Conservation (phyloP, 148 eudicot species). For the Rhododendron mucronatum region DNA sequence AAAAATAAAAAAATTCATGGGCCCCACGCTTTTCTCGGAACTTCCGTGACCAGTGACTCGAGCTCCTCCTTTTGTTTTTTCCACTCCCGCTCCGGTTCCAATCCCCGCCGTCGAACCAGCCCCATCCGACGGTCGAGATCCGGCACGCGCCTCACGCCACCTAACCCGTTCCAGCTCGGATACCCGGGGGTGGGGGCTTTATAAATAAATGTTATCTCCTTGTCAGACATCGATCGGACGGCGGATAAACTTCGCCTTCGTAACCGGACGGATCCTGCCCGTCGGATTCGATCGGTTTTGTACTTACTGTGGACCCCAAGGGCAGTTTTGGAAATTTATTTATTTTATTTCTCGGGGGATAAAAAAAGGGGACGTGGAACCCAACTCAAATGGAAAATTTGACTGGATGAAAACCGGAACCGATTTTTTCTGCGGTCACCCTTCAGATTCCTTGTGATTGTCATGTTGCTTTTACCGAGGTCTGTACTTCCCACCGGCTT, state of each 20-base stretch:
- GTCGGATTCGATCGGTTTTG: neutral
- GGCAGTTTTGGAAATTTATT: neutral
- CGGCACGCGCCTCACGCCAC: constrained; percentile 2
- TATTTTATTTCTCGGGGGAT: neutral
- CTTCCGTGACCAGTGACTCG: constrained; percentile 51
- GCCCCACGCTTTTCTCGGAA: constrained; percentile 41
- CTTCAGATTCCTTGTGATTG: constrained; percentile 36
- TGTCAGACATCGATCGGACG: constrained; percentile 32
- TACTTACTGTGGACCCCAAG: neutral
- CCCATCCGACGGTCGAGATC: constrained; percentile 6
- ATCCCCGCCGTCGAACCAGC: constrained; percentile 9
- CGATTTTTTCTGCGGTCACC: constrained; percentile 39
- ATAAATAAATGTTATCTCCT: constrained; percentile 16
- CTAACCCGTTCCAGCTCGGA: constrained; percentile 26
- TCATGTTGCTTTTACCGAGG: constrained; percentile 17
- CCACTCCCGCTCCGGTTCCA: neutral
- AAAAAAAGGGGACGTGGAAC: constrained; percentile 2
- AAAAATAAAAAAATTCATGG: neutral
- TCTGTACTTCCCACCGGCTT: constrained; percentile 19
- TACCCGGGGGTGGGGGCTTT: neutral
- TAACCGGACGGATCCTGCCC: neutral
- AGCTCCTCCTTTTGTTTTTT: neutral
- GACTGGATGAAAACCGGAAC: constrained; percentile 19
- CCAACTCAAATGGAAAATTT: constrained; percentile 19
- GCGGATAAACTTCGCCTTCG: neutral